phyloP scores from a whole-genome alignment of 31 red algal genomes.

The Bonnemaisonia californica region DNA sequence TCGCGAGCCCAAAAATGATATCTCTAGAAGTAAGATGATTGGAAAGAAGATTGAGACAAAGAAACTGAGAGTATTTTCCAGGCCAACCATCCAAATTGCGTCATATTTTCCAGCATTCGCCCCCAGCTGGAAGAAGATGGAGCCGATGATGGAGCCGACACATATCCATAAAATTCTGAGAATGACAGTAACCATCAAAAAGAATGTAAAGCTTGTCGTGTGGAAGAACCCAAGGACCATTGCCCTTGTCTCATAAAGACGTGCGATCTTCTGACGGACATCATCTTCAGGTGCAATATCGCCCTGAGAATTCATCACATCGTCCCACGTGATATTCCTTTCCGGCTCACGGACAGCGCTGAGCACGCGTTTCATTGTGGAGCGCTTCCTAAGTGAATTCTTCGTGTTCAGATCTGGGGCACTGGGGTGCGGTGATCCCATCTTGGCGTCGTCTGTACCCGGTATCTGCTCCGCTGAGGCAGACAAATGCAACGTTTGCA shows the following conservation, averaged over 20 bases:
- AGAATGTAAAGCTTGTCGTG: not conserved
- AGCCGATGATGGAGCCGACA: not conserved
- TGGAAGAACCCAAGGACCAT: constrained; percentile 12
- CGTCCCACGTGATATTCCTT: too few species aligned
- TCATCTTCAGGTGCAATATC: too few species aligned
- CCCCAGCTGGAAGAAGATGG: not conserved
- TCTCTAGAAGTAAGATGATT: constrained; percentile 5
- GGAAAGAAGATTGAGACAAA: not conserved
- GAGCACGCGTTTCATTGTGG: too few species aligned
- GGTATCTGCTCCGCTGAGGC: too few species aligned
- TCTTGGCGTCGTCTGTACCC: too few species aligned
- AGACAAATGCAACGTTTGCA: too few species aligned
- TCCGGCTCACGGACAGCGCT: too few species aligned
- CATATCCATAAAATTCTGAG: not conserved
- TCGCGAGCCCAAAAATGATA: constrained; percentile 1
- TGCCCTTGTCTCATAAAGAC: not conserved
- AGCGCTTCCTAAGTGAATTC: too few species aligned
- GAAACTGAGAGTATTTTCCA: not conserved
- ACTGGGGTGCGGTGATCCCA: too few species aligned
- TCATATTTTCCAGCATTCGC: not conserved
- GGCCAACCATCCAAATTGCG: not conserved
- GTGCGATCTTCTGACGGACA: too few species aligned
- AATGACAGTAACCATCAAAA: not conserved
- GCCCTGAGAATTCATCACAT: not conserved
- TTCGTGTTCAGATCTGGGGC: too few species aligned